Base-by-base conservation (phyloP, 768 basidiomycete genomes). In the Mrakia frigida region DNA sequence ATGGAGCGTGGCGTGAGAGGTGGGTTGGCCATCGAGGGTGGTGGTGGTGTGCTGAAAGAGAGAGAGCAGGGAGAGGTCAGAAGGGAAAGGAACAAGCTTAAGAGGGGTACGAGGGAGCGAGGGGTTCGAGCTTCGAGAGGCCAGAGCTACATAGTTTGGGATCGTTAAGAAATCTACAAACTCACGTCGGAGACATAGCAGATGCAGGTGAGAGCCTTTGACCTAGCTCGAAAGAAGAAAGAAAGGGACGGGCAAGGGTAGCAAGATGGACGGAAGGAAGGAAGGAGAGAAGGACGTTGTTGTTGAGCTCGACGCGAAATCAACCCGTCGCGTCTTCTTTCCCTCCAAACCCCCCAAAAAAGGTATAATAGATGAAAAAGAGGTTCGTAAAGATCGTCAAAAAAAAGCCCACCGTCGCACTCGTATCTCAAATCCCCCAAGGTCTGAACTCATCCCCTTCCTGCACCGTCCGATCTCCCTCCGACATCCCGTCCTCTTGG, bases 381-480 rank as follows among this genome's bases (percentile, higher is more conserved):
- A 53, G 50, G 35, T 53, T 72, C 71, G 53, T 72, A 21, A 72
- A 72, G 71, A 41, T 74, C 73, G 61, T 74, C 6, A 60, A 74
- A 33, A 41, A 23, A 72, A 33, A 39, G n/a, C 23, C n/a, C 6
- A 9, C 11, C n/a, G 46, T 53, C 5, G 39, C 39, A 14, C 46
- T 2, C 53, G 6, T n/a, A 3, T 35, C 43, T 72, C n/a, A 53
- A 2, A 72, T 60, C 39, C 56, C 43, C 43, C 73, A 43, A 7
- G 59, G 31, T 46, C 73, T 46, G 28, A 46, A 68, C 59, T 43
- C 56, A 11, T 52, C 73, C 28, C 43, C 46, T 23, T 65, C 37
- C 21, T 74, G 60, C 31, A 74, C 28, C 25, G 73, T 74, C 16
- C 61, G 61, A 37, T 74, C 73, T 50, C 46, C 73, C 33, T 74